Evolutionary conservation across 2,329 filamentous ascomycete genomes (phyloP), one percentile per base, ranked within the genome.

Genomic region (Fusarium sp.): DNA sequence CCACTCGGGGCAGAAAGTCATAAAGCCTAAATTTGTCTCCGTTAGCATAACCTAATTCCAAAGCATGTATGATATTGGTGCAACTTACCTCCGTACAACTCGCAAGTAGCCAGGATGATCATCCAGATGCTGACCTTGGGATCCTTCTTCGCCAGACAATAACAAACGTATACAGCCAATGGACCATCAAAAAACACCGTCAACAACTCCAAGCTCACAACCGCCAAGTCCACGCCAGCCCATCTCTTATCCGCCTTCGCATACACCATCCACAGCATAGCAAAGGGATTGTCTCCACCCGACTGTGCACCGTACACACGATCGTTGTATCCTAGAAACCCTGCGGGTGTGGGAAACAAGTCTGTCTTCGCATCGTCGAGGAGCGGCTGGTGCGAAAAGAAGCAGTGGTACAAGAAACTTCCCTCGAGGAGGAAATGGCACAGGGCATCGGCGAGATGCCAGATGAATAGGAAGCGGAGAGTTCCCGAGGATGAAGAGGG

Each of bases 401-500:
- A 97, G 84, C 93, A 97, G 82, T 97, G 93, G 85, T 94, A 98
- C 25, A 98, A 89, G 81, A 94, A 98, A 76, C 90, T 91, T 57
- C 94, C 94, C 83, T 98, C 95, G 78, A 98, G 92, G 79, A 94
- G 85, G 81, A 97, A 89, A 83, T 99, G 96, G 76, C 94, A 95
- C 45, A 98, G 87, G 32, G 93, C 93, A 80, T 98, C 94, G 82
- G 97, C 97, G 40, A 93, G 87, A 83, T 98, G 94, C 95, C 95
- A 98, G 82, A 97, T 88, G 86, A 97, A 97, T 70, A 98, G 90
- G 78, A 92, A 83, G 67, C 94, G 93, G 59, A 86, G 85, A 54
- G 89, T 87, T 40, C 82, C 78, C 2, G 87, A 81, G 13, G 89
- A 84, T 2, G 83, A 76, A 20, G 81, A 77, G 6, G 90, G 78